phyloP scores from a whole-genome alignment of 2,329 filamentous ascomycete species.

The Ploettnerulaceae sp. region DNA sequence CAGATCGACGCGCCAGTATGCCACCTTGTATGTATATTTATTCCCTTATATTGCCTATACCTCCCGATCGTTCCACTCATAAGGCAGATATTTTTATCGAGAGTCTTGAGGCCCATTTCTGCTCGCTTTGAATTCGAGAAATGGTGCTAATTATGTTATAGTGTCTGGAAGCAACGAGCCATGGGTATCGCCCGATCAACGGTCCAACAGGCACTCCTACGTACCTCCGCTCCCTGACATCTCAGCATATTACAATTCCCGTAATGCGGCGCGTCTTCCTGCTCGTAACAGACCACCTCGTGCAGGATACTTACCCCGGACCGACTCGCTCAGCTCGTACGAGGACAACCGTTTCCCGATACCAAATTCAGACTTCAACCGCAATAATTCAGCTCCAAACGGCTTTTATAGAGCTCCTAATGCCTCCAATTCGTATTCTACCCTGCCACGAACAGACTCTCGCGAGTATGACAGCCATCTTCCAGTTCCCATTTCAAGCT shows the following conservation, averaged over 20 bases:
- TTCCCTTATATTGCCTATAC: not conserved
- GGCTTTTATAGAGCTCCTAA: too few relatives aligned
- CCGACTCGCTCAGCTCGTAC: too few relatives aligned
- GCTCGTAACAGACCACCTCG: not conserved
- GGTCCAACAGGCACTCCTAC: not conserved
- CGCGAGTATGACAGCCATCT: not conserved
- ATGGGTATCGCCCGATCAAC: conserved; percentile 1
- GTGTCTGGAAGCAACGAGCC: not conserved
- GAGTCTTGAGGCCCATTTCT: too few relatives aligned
- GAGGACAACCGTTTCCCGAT: too few relatives aligned
- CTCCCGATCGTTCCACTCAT: too few relatives aligned
- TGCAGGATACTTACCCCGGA: not conserved
- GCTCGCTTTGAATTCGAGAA: too few relatives aligned
- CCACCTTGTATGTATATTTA: not conserved
- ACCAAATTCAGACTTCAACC: too few relatives aligned
- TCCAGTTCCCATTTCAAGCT: not conserved
- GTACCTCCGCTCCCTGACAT: conserved; percentile 6
- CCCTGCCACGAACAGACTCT: too few relatives aligned
- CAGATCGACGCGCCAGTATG: conserved; percentile 2
- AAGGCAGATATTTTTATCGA: not conserved
- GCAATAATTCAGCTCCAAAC: too few relatives aligned
- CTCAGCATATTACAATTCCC: not conserved
- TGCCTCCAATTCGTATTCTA: too few relatives aligned
- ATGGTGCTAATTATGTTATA: too few relatives aligned
- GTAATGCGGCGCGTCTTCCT: not conserved